These are phyloP conservation scores for Tagetes patula DNA, from an alignment of 129 eudicot genomes.

Conservation along the genomic window DNA sequence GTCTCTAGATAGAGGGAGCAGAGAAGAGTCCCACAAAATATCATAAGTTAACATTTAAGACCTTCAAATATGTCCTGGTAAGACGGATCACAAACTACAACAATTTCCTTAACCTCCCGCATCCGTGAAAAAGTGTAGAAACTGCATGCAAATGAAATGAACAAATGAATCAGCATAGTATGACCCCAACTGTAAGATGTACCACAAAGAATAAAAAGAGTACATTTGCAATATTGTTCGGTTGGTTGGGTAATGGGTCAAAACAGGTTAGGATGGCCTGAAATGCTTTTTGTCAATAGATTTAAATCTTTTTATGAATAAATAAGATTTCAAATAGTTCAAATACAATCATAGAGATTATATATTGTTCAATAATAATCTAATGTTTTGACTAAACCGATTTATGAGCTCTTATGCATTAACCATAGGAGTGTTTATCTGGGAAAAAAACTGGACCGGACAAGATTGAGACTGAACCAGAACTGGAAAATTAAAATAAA, in stretches of 20 bases:
- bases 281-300: not conserved
- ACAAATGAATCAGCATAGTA: constrained; percentile 10
- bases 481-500: not conserved
- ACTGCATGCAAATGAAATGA: constrained; percentile 48
- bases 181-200: constrained; percentile 13
- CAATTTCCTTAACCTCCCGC: constrained; percentile 89
- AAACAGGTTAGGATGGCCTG: not conserved
- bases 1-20: not conserved
- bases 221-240: not conserved
- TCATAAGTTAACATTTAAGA: constrained; percentile 21
- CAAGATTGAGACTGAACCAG: not conserved
- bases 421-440: not conserved
- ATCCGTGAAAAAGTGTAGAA: constrained; percentile 83
- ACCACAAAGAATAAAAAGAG: constrained; percentile 4
- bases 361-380: not conserved
- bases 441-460: not conserved
- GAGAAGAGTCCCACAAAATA: not conserved
- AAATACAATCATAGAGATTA: not conserved
- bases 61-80: constrained; percentile 95
- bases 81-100: constrained; percentile 99
- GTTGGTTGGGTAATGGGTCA: constrained; percentile 7
- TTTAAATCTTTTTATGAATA: not conserved
- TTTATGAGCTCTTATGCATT: not conserved
- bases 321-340: not conserved
- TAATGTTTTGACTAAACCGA: not conserved